A percentile compares a stretch with the other conserved stretches of the same genome.
phyloP scores from a whole-genome alignment of 805 yeast genomes.

The Candida vartiovaarae region DNA sequence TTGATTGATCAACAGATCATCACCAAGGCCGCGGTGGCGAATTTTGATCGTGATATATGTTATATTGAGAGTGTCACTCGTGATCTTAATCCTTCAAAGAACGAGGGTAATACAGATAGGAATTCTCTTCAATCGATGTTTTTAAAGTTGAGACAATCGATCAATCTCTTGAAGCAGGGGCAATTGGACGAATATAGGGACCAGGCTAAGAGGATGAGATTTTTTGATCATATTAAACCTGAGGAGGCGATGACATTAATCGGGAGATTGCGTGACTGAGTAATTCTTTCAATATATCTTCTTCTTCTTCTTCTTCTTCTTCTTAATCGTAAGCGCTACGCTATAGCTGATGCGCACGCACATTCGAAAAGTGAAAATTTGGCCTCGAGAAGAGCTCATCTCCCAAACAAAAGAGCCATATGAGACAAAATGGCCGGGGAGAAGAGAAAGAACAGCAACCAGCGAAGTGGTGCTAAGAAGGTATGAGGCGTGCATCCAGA shows the following conservation, averaged over 20 bases:
- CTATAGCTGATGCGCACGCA: not conserved
- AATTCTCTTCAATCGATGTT: slow-evolving; percentile 67
- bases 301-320: not conserved
- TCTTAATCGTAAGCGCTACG: not conserved
- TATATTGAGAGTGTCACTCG: slow-evolving; percentile 55
- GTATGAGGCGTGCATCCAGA: slow-evolving; percentile 1
- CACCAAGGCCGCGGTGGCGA: slow-evolving; percentile 55
- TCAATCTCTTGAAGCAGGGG: slow-evolving; percentile 61
- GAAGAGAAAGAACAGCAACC: slow-evolving; percentile 11
- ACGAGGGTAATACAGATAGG: slow-evolving; percentile 17
- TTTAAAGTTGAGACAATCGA: slow-evolving; percentile 71
- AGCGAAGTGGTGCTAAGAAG: slow-evolving; percentile 14
- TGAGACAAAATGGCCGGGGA: slow-evolving; percentile 11
- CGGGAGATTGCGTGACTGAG: slow-evolving; percentile 35
- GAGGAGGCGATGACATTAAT: slow-evolving; percentile 62
- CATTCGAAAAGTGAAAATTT: not conserved
- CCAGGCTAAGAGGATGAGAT: slow-evolving; percentile 47
- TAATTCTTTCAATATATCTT: not conserved
- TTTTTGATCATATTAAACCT: slow-evolving; percentile 66
- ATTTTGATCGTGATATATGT: slow-evolving; percentile 74
- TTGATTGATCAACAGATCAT: slow-evolving; percentile 46
- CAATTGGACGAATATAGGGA: slow-evolving; percentile 57
- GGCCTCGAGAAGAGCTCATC: not conserved
- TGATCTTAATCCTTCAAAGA: slow-evolving; percentile 26
- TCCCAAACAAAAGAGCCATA: not conserved